phyloP scores from a whole-genome alignment of 2,329 filamentous ascomycete species.

The Fusarium sp. region DNA sequence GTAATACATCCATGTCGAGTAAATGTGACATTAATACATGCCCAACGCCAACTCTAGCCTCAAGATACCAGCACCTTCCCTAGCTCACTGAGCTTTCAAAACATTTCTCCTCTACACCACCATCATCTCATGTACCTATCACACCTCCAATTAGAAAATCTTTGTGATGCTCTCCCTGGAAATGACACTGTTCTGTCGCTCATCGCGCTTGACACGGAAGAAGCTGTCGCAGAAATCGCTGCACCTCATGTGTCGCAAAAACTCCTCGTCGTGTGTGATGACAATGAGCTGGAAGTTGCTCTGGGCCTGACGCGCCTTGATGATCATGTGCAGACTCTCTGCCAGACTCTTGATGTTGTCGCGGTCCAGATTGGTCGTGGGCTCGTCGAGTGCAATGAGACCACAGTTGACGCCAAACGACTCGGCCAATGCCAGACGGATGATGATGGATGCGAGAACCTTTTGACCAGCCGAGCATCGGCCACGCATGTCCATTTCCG shows the following conservation, averaged over 20 bases:
- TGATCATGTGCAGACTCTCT: conserved; percentile 84
- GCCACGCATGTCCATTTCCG: conserved; percentile 99
- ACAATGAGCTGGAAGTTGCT: conserved; percentile 97
- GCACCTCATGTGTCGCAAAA: conserved; percentile 90
- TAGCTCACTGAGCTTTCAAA: conserved; percentile 12
- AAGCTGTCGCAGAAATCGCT: conserved; percentile 93
- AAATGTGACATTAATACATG: conserved; percentile 15
- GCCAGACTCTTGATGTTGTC: conserved; percentile 95
- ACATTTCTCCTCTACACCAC: not conserved
- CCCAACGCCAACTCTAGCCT: conserved; percentile 4
- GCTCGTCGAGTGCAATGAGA: conserved; percentile 94
- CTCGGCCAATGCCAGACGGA: conserved; percentile 92
- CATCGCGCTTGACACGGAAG: conserved; percentile 83
- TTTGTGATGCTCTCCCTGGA: conserved; percentile 69
- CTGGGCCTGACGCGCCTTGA: conserved; percentile 81
- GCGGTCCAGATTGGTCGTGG: conserved; percentile 93
- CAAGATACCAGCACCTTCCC: not conserved
- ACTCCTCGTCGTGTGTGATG: conserved; percentile 98
- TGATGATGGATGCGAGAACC: conserved; percentile 95
- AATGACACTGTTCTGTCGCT: conserved; percentile 87
- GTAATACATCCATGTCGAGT: not conserved
- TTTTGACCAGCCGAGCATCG: conserved; percentile 97
- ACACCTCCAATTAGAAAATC: conserved; percentile 47
- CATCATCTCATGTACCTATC: not conserved
- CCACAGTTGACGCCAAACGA: conserved; percentile 97